Evolutionary conservation across 331 rosid species (phyloP), one percentile per base, ranked within the genome.

Genomic region (Arachis monticola): DNA sequence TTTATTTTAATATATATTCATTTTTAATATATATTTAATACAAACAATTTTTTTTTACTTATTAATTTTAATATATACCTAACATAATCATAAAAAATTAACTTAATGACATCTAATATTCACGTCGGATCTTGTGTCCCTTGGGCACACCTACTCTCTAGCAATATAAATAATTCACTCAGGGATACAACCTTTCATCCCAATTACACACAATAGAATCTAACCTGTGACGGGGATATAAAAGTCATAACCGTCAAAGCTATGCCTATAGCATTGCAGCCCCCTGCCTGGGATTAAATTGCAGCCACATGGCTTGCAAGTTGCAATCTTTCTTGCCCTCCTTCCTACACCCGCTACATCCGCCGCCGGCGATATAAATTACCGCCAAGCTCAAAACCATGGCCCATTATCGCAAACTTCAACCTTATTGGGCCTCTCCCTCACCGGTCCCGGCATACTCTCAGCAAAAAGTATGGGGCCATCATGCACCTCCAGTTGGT

Each of bases 371-470:
- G 69, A 48, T 72, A 76, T 31, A 83, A 85, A 3, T n/a, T 85
- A 12, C 86, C 93, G 0, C 89, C 89, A n/a, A 91, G 91, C 30
- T 89, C 93, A 76, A 82, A 73, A 53, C 51, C 63, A 38, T 53
- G 74, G 74, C 74, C 74, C 48, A 53, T 69, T 50, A 69, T 53
- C 13, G 88, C 88, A 12, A 86, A 86, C 83, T 88, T 84, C 31
- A 80, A 86, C 81, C 80, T 89, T 3, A 88, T 86, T 7, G 82
- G 86, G 45, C 3, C 78, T 1, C 89, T 86, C 7, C 91, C 89
- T 10, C 89, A 82, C 73, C 78, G 46, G 0, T 82, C 85, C 60
- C 8, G 82, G 17, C 77, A 86, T 12, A 67, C 44, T 1, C 85
- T 88, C 8, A 71, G 86, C 32, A 65, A 2, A 9, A 80, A 88